Evolutionary conservation across 441 rosid genomes (phyloP), one percentile per base, ranked within the genome.

Genomic region (Arabidopsis lyrata): DNA sequence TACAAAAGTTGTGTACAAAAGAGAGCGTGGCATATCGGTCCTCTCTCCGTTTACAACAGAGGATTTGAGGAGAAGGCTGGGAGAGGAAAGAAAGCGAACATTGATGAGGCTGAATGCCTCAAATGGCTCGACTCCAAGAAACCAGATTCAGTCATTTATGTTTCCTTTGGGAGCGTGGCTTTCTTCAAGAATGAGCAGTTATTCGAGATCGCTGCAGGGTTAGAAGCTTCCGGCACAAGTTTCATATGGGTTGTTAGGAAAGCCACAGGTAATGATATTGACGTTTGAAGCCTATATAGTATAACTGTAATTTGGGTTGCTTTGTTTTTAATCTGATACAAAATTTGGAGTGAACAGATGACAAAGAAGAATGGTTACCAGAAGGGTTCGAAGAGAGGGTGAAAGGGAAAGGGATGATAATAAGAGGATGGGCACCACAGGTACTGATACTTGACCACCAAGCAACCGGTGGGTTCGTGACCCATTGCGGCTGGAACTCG

Each of bases 401-500:
- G 63, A 76, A 65, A 63, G 84, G 77, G 1, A 83, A 47, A 12
- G 90, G 91, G 4, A 53, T 88, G 10, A 80, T 90, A 2, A 71
- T 86, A 14, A 53, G 77, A 66, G 91, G 87, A 3, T 89, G 89
- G 90, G 92, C 90, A 0, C 95, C 87, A 0, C 90, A 86, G 29
- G 78, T 86, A 2, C n/a, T 83, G 78, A 84, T 90, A 59, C 92
- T 88, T 6, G 87, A 88, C 6, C 90, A 87, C n/a, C 76, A 80
- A 70, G 87, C 88, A 13, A 49, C 70, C 0, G 86, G 87, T 2
- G 84, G 82, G 5, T 87, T 87, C 39, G 81, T 88, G 78, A 85
- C 87, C 0, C 90, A 88, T 27, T 84, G 96, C 31, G 86, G 93
- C 13, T 86, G 90, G 91, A 90, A 88, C 74, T 90, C 93, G 31